Conservation (phyloP, 257 asterid genomes). For the Nicotiana sylvestris region DNA sequence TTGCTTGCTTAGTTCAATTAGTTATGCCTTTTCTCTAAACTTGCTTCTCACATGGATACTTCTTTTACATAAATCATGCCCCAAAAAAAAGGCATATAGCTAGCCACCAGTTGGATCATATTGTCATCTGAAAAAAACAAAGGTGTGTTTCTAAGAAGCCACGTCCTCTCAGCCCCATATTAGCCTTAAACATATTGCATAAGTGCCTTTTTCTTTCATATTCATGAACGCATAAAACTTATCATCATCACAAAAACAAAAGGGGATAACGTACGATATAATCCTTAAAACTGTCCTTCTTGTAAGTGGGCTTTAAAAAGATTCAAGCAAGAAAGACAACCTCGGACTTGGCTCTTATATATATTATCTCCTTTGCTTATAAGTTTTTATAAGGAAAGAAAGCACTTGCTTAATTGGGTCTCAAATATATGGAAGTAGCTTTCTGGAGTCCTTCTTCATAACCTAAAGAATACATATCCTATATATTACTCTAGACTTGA, state of each 20-base stretch:
- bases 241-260: constrained; percentile 1
- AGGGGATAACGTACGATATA: constrained; percentile 34
- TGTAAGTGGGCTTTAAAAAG: constrained; percentile 26
- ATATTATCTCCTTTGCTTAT: not conserved
- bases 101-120: not conserved
- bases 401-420: not conserved
- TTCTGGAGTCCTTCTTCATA: not conserved
- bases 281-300: constrained; percentile 27
- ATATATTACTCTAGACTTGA: not conserved
- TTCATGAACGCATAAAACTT: constrained; percentile 1
- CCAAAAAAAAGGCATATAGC: not conserved
- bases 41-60: not conserved
- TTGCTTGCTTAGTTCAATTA: not conserved
- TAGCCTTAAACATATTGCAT: constrained; percentile 31
- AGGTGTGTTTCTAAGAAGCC: constrained; percentile 21
- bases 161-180: constrained; percentile 18
- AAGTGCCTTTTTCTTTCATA: constrained; percentile 7
- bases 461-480: too few species aligned
- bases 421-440: not conserved
- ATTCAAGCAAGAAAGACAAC: constrained; percentile 23
- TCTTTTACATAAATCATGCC: constrained; percentile 11
- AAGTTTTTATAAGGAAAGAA: not conserved
- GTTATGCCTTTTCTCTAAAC: not conserved
- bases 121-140: not conserved
- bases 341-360: not conserved